A percentile compares a stretch with the other conserved stretches of the same genome.
phyloP scores from a whole-genome alignment of 768 basidiomycete species.

The Suillus subluteus region DNA sequence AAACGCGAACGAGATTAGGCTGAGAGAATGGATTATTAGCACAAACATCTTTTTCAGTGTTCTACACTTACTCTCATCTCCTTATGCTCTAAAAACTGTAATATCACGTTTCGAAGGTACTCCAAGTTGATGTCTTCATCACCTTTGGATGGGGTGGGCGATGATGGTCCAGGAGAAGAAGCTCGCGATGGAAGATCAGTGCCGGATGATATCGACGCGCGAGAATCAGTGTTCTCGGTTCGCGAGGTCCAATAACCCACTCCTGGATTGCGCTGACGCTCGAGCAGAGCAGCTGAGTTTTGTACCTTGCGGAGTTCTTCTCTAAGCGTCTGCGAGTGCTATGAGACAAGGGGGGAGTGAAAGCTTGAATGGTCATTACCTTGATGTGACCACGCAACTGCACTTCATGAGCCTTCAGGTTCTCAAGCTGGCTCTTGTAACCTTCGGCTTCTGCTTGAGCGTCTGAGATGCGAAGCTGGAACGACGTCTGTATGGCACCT shows the following conservation, averaged over 20 bases:
- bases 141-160: slow-evolving; percentile 37
- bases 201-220: slow-evolving; percentile 46
- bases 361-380: slow-evolving; percentile 42
- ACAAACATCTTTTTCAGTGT: neutral
- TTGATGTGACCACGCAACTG: slow-evolving; percentile 80
- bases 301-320: slow-evolving; percentile 97
- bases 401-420: slow-evolving; percentile 66
- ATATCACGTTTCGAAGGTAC: slow-evolving; percentile 92
- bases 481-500: slow-evolving; percentile 41
- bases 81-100: slow-evolving; percentile 98
- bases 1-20: slow-evolving; percentile 89
- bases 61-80: slow-evolving; percentile 86
- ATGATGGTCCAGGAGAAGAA: slow-evolving; percentile 38
- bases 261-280: slow-evolving; percentile 90
- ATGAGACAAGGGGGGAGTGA: slow-evolving; percentile 12
- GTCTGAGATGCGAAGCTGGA: slow-evolving; percentile 53
- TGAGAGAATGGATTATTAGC: slow-evolving; percentile 32
- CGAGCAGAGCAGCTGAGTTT: slow-evolving; percentile 86
- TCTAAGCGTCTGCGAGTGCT: slow-evolving; percentile 68
- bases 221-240: slow-evolving; percentile 35
- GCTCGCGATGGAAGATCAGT: slow-evolving; percentile 45
- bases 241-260: slow-evolving; percentile 87
- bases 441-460: slow-evolving; percentile 48
- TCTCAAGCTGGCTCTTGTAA: slow-evolving; percentile 74
- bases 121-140: slow-evolving; percentile 96